A percentile compares a stretch with the other conserved stretches of the same genome.
These are phyloP conservation scores for Solanum chilense DNA, from an alignment of 257 asterid genomes.

Conservation along the genomic window DNA sequence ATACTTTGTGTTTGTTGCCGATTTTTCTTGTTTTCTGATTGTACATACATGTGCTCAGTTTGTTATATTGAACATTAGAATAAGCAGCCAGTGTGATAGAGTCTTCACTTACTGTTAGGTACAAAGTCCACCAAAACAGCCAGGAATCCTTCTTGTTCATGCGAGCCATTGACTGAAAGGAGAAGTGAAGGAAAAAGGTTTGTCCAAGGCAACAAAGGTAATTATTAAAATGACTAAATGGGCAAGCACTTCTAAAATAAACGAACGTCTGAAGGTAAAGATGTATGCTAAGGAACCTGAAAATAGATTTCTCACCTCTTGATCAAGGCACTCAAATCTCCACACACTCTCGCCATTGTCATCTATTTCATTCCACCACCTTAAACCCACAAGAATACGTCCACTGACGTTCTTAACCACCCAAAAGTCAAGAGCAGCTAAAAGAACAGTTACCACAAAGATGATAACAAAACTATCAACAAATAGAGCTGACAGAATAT, in stretches of 20 bases:
- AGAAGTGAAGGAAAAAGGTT: constrained; percentile 11
- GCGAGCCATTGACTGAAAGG: constrained; percentile 72
- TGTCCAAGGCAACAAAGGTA: not conserved
- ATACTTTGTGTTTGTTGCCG: not conserved
- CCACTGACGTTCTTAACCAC: constrained; percentile 98
- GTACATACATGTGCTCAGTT: not conserved
- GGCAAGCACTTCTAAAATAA: not conserved
- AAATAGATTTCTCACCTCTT: constrained; percentile 33
- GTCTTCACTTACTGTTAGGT: constrained; percentile 56
- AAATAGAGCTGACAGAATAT: constrained; percentile 84
- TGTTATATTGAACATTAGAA: not conserved
- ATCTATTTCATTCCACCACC: constrained; percentile 98
- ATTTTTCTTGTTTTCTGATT: not conserved
- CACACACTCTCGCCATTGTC: constrained; percentile 89
- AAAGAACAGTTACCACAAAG: constrained; percentile 83
- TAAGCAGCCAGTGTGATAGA: not conserved
- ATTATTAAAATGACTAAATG: not conserved
- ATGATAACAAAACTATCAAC: constrained; percentile 81
- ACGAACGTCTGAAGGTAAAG: not conserved
- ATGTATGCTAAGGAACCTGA: not conserved
- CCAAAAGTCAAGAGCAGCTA: constrained; percentile 96
- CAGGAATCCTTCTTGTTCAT: constrained; percentile 98
- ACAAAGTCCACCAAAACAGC: constrained; percentile 99
- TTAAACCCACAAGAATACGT: constrained; percentile 88
- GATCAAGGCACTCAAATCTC: constrained; percentile 84